Evolutionary conservation across 1,284 basidiomycete species (phyloP).

Genomic region (Porogramme epimiltina): DNA sequence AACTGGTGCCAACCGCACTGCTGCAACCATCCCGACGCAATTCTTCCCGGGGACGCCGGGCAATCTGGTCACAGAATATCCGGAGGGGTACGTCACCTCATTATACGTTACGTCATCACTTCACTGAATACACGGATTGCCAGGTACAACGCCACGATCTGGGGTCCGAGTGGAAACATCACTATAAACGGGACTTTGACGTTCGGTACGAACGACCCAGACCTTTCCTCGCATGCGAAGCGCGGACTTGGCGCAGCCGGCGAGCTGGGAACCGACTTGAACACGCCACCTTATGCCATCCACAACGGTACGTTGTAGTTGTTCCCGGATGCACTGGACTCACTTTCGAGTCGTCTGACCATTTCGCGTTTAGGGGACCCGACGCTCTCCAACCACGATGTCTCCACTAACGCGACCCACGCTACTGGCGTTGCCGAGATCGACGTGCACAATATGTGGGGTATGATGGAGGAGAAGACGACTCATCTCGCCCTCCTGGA

Average conservation of each 20-base stretch:
- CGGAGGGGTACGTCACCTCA: constrained; percentile 55
- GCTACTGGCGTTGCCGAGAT: constrained; percentile 55
- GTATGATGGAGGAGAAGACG: constrained; percentile 63
- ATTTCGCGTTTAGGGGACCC: constrained; percentile 43
- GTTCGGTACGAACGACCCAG: constrained; percentile 49
- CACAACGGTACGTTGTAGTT: constrained; percentile 64
- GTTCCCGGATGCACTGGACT: background rate
- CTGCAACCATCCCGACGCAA: constrained; percentile 46
- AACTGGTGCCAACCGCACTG: constrained; percentile 52
- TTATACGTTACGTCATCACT: background rate
- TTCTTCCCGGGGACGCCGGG: constrained; percentile 55
- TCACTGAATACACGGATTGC: background rate
- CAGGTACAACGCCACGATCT: constrained; percentile 65
- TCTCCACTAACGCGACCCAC: constrained; percentile 66
- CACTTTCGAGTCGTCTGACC: background rate
- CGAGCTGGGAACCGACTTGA: constrained; percentile 50
- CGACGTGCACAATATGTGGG: constrained; percentile 68
- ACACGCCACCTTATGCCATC: constrained; percentile 66
- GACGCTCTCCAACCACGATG: constrained; percentile 39
- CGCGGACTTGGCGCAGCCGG: constrained; percentile 45
- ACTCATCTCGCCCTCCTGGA: constrained; percentile 57
- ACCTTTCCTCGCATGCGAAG: constrained; percentile 41
- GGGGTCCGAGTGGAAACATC: constrained; percentile 73
- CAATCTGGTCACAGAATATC: constrained; percentile 54
- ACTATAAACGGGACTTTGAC: constrained; percentile 70